Conservation (phyloP, 1,284 basidiomycete species). For the Moniliophthora roreri region DNA sequence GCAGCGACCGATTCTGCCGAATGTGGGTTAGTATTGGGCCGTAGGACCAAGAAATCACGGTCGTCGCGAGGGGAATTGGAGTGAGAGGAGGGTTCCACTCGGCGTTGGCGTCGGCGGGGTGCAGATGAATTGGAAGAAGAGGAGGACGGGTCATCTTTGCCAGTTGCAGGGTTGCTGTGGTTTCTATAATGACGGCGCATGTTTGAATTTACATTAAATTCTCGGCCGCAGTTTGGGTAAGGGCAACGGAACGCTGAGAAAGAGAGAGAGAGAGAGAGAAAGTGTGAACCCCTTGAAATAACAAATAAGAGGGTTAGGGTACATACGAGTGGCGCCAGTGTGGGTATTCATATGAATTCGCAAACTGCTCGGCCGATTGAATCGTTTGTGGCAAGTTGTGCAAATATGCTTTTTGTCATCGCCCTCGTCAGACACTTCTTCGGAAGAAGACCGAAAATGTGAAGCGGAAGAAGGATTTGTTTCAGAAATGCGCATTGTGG, state of each 20-base stretch:
- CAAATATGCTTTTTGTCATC: slow-evolving; percentile 59
- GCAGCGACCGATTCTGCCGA: no score
- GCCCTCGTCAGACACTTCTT: slow-evolving; percentile 18
- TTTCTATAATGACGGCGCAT: slow-evolving; percentile 78
- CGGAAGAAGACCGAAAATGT: slow-evolving; percentile 12
- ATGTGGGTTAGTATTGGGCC: slow-evolving; percentile 4
- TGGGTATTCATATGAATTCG: slow-evolving; percentile 77
- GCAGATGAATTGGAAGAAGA: background rate
- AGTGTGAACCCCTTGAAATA: slow-evolving; percentile 6
- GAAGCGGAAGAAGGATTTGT: background rate
- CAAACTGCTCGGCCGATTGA: slow-evolving; percentile 77
- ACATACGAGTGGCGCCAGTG: slow-evolving; percentile 74
- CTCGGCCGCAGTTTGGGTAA: slow-evolving; percentile 68
- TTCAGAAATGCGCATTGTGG: no score
- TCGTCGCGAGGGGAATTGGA: slow-evolving; percentile 1
- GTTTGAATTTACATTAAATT: slow-evolving; percentile 80
- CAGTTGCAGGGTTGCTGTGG: slow-evolving; percentile 32
- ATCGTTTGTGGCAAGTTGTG: slow-evolving; percentile 64
- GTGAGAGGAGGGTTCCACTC: background rate
- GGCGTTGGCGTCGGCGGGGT: slow-evolving; percentile 9
- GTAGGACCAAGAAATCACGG: slow-evolving; percentile 8
- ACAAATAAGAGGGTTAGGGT: slow-evolving; percentile 12
- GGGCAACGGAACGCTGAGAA: slow-evolving; percentile 76
- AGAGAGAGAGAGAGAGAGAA: no score
- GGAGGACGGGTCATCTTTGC: background rate